phyloP scores from a whole-genome alignment of 495 filamentous ascomycete species.

The Parathielavia appendiculata region DNA sequence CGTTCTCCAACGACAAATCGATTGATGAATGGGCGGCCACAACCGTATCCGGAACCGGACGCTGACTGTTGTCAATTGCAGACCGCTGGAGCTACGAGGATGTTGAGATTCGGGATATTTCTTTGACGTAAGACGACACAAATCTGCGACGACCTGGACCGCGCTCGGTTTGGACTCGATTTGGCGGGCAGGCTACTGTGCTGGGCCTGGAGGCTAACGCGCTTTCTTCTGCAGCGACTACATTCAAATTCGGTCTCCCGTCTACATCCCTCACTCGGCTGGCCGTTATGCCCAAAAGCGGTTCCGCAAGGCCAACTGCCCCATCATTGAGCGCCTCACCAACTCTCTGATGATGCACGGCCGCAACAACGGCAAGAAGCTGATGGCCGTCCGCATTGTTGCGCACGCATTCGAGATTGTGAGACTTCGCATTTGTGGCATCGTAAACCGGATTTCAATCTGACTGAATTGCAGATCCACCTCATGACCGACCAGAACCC shows the following conservation, averaged over 20 bases:
- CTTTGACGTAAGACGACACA: conserved; percentile 79
- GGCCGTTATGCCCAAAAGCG: conserved; percentile 98
- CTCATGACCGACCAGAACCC: conserved; percentile 99
- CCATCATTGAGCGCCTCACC: conserved; percentile 99
- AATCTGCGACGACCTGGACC: conserved; percentile 1
- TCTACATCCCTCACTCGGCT: conserved; percentile 98
- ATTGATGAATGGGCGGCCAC: conserved; percentile 11
- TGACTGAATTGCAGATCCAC: conserved; percentile 66
- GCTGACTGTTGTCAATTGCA: conserved; percentile 32
- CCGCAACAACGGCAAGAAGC: conserved; percentile 99
- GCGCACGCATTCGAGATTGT: conserved; percentile 99
- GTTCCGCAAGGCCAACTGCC: conserved; percentile 99
- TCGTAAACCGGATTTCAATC: neutral
- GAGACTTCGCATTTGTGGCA: conserved; percentile 35
- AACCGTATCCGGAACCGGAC: conserved; percentile 9
- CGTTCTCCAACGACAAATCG: conserved; percentile 3
- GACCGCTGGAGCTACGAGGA: conserved; percentile 81
- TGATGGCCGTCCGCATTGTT: conserved; percentile 98
- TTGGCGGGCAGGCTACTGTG: conserved; percentile 5
- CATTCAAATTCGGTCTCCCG: conserved; percentile 97
- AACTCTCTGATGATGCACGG: conserved; percentile 99
- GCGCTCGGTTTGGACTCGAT: conserved; percentile 3
- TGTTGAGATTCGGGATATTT: conserved; percentile 99
- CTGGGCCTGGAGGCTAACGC: conserved; percentile 42
- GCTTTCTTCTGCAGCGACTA: conserved; percentile 69